Percentiles rank a stretch among this genome's conserved stretches.
These are phyloP conservation scores for Pseudogymnoascus sp. DNA, from an alignment of 2,329 filamentous ascomycete genomes.

Conservation along the genomic window DNA sequence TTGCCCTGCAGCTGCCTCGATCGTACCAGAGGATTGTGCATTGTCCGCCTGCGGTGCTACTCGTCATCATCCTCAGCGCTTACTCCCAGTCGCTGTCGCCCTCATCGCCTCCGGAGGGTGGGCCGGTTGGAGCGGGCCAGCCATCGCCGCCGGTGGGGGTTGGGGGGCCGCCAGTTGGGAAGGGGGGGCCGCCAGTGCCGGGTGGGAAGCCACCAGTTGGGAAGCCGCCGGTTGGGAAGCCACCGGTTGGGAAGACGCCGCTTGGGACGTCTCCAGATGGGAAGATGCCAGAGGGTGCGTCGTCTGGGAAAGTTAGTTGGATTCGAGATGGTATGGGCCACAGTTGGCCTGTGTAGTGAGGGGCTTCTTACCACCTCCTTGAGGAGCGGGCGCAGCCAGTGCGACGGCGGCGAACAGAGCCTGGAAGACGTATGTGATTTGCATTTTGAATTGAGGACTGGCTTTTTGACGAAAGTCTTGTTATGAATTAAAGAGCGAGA, in stretches of 20 bases:
- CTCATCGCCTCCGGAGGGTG: background rate
- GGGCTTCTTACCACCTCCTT: background rate
- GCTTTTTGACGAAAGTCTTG: background rate
- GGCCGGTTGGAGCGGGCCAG: too few species aligned
- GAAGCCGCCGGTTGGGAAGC: background rate
- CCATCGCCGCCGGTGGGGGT: too few species aligned
- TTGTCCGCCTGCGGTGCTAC: background rate
- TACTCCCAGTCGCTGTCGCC: background rate
- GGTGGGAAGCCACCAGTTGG: background rate
- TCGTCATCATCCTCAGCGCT: background rate
- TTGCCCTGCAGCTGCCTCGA: background rate
- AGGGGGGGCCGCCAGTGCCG: background rate
- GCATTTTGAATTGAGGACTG: background rate
- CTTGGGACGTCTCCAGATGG: background rate
- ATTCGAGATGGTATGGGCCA: background rate
- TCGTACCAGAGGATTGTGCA: background rate
- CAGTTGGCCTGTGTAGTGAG: background rate
- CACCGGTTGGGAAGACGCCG: background rate
- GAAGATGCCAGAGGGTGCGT: background rate
- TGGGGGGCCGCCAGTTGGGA: background rate
- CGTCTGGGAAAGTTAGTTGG: background rate
- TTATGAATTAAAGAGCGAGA: background rate
- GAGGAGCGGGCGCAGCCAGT: slow-evolving; percentile 3
- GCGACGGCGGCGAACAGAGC: background rate
- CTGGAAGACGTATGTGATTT: background rate